These are phyloP conservation scores for Entomortierella lignicola DNA, from an alignment of 192 early-diverging fungal species.

Conservation along the genomic window DNA sequence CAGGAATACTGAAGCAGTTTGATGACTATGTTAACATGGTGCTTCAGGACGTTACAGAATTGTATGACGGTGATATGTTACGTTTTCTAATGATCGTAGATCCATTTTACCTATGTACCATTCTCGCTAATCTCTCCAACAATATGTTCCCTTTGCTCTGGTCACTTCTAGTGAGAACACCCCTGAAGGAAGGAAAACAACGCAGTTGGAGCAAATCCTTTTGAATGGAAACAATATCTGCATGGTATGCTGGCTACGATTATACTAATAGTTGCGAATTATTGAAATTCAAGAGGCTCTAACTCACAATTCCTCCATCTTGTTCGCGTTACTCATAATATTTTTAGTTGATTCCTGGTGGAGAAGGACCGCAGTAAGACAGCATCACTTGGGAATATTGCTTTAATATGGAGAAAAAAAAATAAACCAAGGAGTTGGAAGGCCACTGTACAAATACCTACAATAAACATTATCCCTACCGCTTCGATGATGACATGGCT, in stretches of 20 bases:
- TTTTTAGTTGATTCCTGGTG: conserved; percentile 66
- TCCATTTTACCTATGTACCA: too few relatives aligned
- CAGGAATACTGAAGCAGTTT: conserved; percentile 95
- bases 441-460: background rate
- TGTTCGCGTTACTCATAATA: too few relatives aligned
- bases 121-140: too few relatives aligned
- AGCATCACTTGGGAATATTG: background rate
- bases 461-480: too few relatives aligned
- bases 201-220: conserved; percentile 88
- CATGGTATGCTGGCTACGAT: conserved; percentile 74
- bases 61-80: conserved; percentile 60
- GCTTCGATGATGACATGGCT: too few relatives aligned
- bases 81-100: too few relatives aligned
- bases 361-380: conserved; percentile 59
- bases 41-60: conserved; percentile 96
- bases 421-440: background rate
- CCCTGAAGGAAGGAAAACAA: conserved; percentile 76
- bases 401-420: conserved; percentile 6
- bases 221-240: conserved; percentile 98
- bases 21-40: conserved; percentile 99
- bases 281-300: background rate
- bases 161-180: conserved; percentile 75
- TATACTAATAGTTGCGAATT: background rate
- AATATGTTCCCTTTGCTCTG: conserved; percentile 1
- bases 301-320: background rate